phyloP scores from a whole-genome alignment of 208 protist species.

The Trypanosoma lewisi region DNA sequence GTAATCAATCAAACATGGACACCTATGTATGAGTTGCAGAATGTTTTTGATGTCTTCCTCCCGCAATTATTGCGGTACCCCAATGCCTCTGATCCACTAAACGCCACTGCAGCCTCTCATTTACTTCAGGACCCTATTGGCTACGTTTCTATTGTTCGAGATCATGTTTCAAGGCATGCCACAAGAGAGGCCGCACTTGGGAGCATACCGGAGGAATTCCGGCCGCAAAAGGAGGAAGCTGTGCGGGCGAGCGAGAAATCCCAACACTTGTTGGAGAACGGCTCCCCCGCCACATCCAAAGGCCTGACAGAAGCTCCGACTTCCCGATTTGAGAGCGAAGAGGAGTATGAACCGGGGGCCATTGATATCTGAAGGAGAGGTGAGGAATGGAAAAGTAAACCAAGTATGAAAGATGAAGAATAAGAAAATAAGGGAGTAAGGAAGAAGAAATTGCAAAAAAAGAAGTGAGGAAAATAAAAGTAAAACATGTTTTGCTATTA shows the following conservation, averaged over 20 bases:
- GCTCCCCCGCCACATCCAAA: slow-evolving; percentile 19
- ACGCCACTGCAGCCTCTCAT: slow-evolving; percentile 94
- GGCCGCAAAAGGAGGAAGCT: not conserved
- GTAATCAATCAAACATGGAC: slow-evolving; percentile 99
- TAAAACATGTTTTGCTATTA: not conserved
- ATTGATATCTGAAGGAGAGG: slow-evolving; percentile 59
- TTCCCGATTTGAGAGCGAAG: slow-evolving; percentile 26
- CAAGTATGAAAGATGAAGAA: not conserved
- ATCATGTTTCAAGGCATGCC: slow-evolving; percentile 66
- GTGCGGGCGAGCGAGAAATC: slow-evolving; percentile 1
- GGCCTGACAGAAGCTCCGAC: slow-evolving; percentile 13
- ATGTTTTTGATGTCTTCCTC: slow-evolving; percentile 96
- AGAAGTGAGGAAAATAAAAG: not conserved
- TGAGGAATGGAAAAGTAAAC: not conserved
- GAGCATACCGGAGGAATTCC: slow-evolving; percentile 22
- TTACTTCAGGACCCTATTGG: slow-evolving; percentile 88
- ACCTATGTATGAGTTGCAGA: slow-evolving; percentile 96
- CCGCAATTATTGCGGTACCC: slow-evolving; percentile 98
- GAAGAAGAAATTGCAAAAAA: too few species aligned
- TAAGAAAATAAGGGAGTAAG: too few species aligned
- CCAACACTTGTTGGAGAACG: not conserved
- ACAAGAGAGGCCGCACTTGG: slow-evolving; percentile 53
- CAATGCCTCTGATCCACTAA: slow-evolving; percentile 97
- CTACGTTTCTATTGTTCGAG: slow-evolving; percentile 64
- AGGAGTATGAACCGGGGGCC: slow-evolving; percentile 76